A percentile compares a stretch with the other conserved stretches of the same genome.
Evolutionary conservation across 768 basidiomycete species (phyloP).

Genomic region (Kwoniella sp.): DNA sequence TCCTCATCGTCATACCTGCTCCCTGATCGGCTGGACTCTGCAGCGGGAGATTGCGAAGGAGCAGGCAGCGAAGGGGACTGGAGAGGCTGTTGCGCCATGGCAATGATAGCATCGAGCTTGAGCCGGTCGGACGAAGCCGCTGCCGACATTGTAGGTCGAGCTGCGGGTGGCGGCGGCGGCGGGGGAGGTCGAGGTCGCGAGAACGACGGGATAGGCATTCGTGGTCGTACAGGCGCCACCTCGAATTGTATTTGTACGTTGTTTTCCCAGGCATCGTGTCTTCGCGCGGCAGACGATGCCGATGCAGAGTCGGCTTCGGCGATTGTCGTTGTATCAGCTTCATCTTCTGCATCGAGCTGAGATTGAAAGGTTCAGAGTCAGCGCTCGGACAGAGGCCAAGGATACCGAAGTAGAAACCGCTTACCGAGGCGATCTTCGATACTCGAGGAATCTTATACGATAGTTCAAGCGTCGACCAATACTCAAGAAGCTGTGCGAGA

Average conservation of each 20-base stretch:
- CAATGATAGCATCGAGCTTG: constrained; percentile 57
- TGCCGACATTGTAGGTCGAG: constrained; percentile 20
- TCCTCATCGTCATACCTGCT: constrained; percentile 25
- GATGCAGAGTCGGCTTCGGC: constrained; percentile 33
- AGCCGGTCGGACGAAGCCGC: constrained; percentile 24
- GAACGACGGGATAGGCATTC: constrained; percentile 36
- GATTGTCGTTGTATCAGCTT: constrained; percentile 48
- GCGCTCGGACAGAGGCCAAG: no score
- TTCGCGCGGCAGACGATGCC: constrained; percentile 19
- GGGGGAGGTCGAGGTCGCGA: constrained; percentile 36
- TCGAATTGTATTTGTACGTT: constrained; percentile 31
- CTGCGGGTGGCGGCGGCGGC: constrained; percentile 22
- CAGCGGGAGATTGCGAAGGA: constrained; percentile 27
- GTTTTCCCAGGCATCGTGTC: constrained; percentile 44
- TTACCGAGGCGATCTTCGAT: constrained; percentile 39
- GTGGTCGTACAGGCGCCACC: constrained; percentile 42
- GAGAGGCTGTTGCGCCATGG: constrained; percentile 52
- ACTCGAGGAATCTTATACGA: constrained; percentile 48
- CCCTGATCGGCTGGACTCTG: constrained; percentile 34
- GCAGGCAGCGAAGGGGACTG: constrained; percentile 17
- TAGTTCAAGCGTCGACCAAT: constrained; percentile 71
- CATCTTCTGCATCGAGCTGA: constrained; percentile 51
- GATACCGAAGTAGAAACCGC: constrained; percentile 1
- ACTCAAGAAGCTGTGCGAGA: constrained; percentile 78
- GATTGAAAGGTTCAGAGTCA: constrained; percentile 56